Conservation (phyloP, 768 basidiomycete genomes). For the Filobasidium wieringae region DNA sequence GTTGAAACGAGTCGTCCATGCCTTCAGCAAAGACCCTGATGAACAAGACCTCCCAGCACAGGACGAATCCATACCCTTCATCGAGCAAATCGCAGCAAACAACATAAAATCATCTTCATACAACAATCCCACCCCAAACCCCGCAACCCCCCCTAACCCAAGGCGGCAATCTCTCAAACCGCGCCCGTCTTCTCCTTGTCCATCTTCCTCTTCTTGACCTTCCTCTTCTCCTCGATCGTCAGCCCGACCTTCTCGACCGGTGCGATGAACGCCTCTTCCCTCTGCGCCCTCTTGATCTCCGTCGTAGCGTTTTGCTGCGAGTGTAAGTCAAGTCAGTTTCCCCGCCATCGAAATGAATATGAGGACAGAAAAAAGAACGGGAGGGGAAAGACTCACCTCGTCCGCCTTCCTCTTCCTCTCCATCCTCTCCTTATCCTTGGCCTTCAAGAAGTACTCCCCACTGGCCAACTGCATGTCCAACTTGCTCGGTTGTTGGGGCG, state of each 20-base stretch:
- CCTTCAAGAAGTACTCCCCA: constrained; percentile 96
- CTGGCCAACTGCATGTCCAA: constrained; percentile 91
- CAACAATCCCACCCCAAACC: too few species aligned
- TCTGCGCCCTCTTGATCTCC: constrained; percentile 59
- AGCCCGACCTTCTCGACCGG: constrained; percentile 65
- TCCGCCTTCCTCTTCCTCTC: constrained; percentile 62
- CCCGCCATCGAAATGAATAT: not conserved
- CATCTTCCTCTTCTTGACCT: constrained; percentile 27
- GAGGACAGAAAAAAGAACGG: constrained; percentile 1
- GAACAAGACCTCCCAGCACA: too few species aligned
- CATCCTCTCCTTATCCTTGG: constrained; percentile 66
- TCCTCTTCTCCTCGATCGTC: constrained; percentile 63
- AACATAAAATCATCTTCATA: too few species aligned
- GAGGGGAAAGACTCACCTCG: constrained; percentile 46
- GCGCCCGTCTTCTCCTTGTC: not conserved
- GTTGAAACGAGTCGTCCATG: too few species aligned
- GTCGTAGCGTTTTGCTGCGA: constrained; percentile 65
- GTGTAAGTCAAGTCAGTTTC: not conserved
- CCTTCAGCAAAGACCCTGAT: too few species aligned
- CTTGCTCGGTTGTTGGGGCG: constrained; percentile 83
- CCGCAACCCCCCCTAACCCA: too few species aligned
- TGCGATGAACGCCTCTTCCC: constrained; percentile 77
- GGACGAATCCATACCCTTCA: too few species aligned
- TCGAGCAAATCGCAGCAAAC: too few species aligned
- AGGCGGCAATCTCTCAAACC: too few species aligned